These are phyloP conservation scores for Fusarium equiseti DNA, from an alignment of 2,329 filamentous ascomycete species.

Conservation along the genomic window DNA sequence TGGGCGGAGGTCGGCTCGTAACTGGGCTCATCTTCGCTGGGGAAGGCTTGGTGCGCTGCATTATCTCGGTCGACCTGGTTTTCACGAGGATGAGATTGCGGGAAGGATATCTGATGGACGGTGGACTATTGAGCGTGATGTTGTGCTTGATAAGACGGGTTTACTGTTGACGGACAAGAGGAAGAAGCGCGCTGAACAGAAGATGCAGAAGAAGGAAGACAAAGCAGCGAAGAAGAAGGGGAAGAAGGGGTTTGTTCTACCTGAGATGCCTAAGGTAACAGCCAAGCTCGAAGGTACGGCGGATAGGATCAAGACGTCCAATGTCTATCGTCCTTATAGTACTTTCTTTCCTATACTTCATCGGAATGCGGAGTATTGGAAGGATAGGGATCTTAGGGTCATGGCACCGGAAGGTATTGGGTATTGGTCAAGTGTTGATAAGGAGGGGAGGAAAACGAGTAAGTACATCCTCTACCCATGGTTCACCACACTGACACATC, in stretches of 20 bases:
- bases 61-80: conserved; percentile 14
- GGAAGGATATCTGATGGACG: conserved; percentile 20
- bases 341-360: conserved; percentile 45
- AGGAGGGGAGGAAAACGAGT: conserved; percentile 36
- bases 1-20: neutral
- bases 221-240: conserved; percentile 17
- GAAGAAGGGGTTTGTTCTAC: conserved; percentile 1
- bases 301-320: conserved; percentile 40
- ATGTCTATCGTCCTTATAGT: conserved; percentile 48
- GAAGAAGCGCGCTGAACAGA: conserved; percentile 14
- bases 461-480: neutral
- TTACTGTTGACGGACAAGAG: conserved; percentile 23
- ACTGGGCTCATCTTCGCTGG: conserved; percentile 24
- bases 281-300: conserved; percentile 15
- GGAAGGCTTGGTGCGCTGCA: conserved; percentile 21
- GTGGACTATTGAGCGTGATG: conserved; percentile 24
- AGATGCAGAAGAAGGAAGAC: conserved; percentile 10
- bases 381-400: conserved; percentile 46
- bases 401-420: conserved; percentile 46
- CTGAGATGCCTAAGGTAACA: neutral
- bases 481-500: conserved; percentile 8
- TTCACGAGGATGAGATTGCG: conserved; percentile 22
- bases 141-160: conserved; percentile 17
- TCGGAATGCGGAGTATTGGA: conserved; percentile 40
- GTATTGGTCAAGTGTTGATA: conserved; percentile 43